Base-by-base conservation (phyloP, 371 early-diverging fungal genomes). In the Mortierella sp. region DNA sequence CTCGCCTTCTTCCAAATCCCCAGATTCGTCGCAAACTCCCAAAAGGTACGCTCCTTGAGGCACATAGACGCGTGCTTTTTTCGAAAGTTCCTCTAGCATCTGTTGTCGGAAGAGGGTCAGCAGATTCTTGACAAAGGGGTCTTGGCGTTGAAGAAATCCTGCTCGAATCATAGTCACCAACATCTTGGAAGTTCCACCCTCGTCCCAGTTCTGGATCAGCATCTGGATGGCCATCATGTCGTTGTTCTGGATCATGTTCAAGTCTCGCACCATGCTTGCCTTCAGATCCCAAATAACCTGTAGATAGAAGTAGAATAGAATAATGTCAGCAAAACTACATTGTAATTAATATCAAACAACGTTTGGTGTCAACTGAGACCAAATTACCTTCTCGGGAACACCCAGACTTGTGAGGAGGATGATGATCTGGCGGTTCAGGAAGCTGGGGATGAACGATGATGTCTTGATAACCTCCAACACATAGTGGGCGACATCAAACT, bases 11-110 rank as follows among this genome's bases (percentile, higher is more conserved):
- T 93, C 87, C 21, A 98, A 79, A 0, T 89, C 81, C 0, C 88
- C 90, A 3, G 92, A 92, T 81, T 97, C 97, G 80, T 98, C 98
- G 80, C 96, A 79, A 2, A 97, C 93, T 13, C 98, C 98, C 8
- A 96, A 84, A 8, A 97, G 86, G 47, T 89, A 89, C 4, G 93
- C 94, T 3, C 96, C 95, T 7, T 95, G 83, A 0, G 92, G 91
- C 0, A 96, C 92, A 73, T 82, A 88, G 73, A 98, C 93, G 55
- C 93, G 92, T 0, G 95, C 94, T 75, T 93, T 94, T 75, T 93
- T 89, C 77, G 94, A 92, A 8, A 97, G 79, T 42, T 94, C 94
- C 58, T 92, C 92, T 57, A 96, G 83, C 73, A 89, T 80, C 58
- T 78, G 90, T 6, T 91, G 83, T n/a, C 90, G 87, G 76, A 92